Conservation (phyloP, 2,329 filamentous ascomycete species). For the Pseudopithomyces maydicus region DNA sequence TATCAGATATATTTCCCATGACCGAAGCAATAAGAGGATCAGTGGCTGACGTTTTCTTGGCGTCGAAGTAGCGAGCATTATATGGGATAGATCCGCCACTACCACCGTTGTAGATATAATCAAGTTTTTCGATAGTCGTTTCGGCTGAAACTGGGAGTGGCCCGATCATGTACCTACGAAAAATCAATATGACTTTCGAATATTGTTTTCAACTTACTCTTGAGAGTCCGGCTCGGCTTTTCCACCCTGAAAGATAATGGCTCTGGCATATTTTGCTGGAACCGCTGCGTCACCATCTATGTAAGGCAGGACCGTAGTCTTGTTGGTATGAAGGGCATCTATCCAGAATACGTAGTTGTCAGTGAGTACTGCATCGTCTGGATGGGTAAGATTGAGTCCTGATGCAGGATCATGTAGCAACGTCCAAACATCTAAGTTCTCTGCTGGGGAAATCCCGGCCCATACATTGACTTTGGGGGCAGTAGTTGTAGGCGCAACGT, state of each 20-base stretch:
- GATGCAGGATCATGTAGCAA: constrained; percentile 48
- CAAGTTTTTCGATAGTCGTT: constrained; percentile 31
- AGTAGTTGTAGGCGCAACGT: constrained; percentile 16
- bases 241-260: constrained; percentile 53
- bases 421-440: constrained; percentile 52
- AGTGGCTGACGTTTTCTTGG: constrained; percentile 27
- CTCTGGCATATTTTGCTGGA: constrained; percentile 53
- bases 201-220: constrained; percentile 44
- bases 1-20: constrained; percentile 54
- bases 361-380: constrained; percentile 42
- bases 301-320: constrained; percentile 53
- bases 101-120: constrained; percentile 43
- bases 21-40: constrained; percentile 45
- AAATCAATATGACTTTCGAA: not conserved
- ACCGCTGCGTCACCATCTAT: constrained; percentile 43
- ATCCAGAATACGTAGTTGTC: constrained; percentile 56
- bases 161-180: constrained; percentile 51
- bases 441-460: constrained; percentile 48
- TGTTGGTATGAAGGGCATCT: constrained; percentile 57
- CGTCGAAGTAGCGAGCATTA: constrained; percentile 32
- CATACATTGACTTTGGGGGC: constrained; percentile 51
- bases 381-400: constrained; percentile 54
- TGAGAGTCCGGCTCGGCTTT: constrained; percentile 51
- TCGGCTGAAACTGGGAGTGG: constrained; percentile 51
- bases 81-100: constrained; percentile 36